A percentile compares a stretch with the other conserved stretches of the same genome.
phyloP scores from a whole-genome alignment of 2,329 filamentous ascomycete species.

The Fusarium sacchari region DNA sequence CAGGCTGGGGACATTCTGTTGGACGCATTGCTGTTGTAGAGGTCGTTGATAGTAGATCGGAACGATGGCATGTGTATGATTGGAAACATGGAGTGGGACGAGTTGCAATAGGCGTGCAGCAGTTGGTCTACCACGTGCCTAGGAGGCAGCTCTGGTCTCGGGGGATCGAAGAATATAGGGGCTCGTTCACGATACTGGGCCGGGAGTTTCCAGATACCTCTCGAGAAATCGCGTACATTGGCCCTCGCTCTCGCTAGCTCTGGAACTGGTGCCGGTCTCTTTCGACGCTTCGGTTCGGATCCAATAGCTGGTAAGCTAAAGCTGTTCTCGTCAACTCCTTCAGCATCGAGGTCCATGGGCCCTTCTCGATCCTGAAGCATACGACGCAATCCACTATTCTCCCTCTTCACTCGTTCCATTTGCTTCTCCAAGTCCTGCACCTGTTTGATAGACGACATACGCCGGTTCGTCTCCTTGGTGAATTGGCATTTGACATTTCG shows the following conservation, averaged over 20 bases:
- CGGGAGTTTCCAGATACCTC: slow-evolving; percentile 83
- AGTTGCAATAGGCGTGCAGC: slow-evolving; percentile 78
- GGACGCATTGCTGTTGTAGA: slow-evolving; percentile 74
- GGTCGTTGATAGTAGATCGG: slow-evolving; percentile 75
- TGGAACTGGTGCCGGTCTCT: slow-evolving; percentile 68
- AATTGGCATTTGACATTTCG: slow-evolving; percentile 98
- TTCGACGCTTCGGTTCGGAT: slow-evolving; percentile 71
- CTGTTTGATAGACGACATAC: slow-evolving; percentile 99
- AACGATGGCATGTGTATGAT: slow-evolving; percentile 91
- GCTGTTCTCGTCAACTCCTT: slow-evolving; percentile 59
- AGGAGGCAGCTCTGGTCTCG: slow-evolving; percentile 74
- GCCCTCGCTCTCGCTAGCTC: slow-evolving; percentile 77
- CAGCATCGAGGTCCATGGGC: slow-evolving; percentile 61
- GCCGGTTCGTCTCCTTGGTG: slow-evolving; percentile 97
- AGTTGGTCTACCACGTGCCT: slow-evolving; percentile 76
- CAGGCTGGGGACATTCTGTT: slow-evolving; percentile 71
- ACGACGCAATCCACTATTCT: slow-evolving; percentile 79
- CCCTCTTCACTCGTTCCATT: slow-evolving; percentile 79
- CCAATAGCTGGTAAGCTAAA: slow-evolving; percentile 72
- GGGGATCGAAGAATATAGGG: slow-evolving; percentile 61
- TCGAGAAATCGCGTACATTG: slow-evolving; percentile 78
- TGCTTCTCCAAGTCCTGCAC: slow-evolving; percentile 97
- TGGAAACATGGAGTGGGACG: slow-evolving; percentile 83
- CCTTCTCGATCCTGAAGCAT: slow-evolving; percentile 65
- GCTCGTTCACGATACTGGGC: slow-evolving; percentile 69